Conservation (phyloP, 2,329 filamentous ascomycete genomes). For the Exophiala sideris region DNA sequence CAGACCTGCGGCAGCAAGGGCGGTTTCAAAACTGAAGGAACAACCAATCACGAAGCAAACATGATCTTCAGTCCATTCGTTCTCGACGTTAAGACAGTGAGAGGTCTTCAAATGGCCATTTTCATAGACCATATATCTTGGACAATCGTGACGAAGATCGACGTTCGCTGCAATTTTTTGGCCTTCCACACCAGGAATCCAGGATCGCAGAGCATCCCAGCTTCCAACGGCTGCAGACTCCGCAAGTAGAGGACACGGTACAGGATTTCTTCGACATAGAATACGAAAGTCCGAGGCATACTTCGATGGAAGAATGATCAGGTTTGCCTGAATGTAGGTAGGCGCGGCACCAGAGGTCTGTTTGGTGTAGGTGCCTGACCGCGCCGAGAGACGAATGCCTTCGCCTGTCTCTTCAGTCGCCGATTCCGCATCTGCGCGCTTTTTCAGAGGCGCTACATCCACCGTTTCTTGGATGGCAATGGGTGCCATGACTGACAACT, state of each 20-base stretch:
- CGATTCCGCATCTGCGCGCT: not conserved
- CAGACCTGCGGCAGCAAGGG: constrained; percentile 51
- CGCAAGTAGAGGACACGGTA: constrained; percentile 60
- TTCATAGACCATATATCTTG: constrained; percentile 58
- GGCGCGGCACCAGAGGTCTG: constrained; percentile 56
- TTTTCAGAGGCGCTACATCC: not conserved
- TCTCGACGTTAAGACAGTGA: constrained; percentile 43
- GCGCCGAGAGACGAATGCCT: constrained; percentile 20
- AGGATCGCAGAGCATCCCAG: constrained; percentile 40
- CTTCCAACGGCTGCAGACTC: constrained; percentile 48
- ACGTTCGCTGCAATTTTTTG: constrained; percentile 41
- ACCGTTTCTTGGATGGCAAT: not conserved
- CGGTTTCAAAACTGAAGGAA: constrained; percentile 61
- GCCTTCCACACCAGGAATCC: constrained; percentile 32
- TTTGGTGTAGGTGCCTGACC: constrained; percentile 15
- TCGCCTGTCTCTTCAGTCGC: constrained; percentile 13
- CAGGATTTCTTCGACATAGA: constrained; percentile 60
- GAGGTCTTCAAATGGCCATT: constrained; percentile 43
- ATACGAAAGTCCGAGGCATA: constrained; percentile 58
- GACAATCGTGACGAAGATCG: constrained; percentile 58
- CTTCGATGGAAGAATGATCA: constrained; percentile 56
- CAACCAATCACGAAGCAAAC: constrained; percentile 63
- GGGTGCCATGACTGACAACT: not conserved
- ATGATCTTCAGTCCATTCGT: constrained; percentile 57
- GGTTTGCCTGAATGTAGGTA: constrained; percentile 59